Conservation (phyloP, 2,329 filamentous ascomycete species). For the Chaetomium sp. region DNA sequence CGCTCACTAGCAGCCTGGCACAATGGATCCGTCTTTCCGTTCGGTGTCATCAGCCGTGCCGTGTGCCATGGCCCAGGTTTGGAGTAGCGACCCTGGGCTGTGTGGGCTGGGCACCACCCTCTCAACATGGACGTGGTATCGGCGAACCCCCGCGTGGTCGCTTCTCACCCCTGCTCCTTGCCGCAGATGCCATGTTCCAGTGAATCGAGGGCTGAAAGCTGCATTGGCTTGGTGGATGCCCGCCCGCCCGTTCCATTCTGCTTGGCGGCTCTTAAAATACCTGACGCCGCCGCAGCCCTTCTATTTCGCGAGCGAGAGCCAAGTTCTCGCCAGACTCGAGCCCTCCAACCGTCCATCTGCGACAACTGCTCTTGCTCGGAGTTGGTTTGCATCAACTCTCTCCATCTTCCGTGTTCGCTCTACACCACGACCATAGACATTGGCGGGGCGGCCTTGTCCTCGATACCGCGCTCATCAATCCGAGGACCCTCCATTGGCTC, state of each 20-base stretch:
- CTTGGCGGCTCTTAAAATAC: conserved; percentile 22
- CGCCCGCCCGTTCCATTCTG: conserved; percentile 4
- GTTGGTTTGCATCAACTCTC: background rate
- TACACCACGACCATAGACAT: background rate
- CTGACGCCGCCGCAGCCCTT: conserved; percentile 10
- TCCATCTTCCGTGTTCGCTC: background rate
- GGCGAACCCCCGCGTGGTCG: conserved; percentile 25
- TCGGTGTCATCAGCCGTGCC: conserved; percentile 6
- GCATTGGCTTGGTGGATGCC: conserved; percentile 21
- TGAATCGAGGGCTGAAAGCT: conserved; percentile 25
- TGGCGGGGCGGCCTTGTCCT: background rate
- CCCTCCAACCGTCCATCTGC: conserved; percentile 1
- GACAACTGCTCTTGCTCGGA: background rate
- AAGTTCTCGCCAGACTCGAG: conserved; percentile 8
- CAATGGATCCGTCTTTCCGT: conserved; percentile 1
- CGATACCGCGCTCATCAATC: background rate
- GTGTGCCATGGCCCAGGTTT: background rate
- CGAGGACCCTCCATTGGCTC: background rate
- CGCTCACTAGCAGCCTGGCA: background rate
- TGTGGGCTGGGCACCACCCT: background rate
- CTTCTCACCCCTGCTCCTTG: conserved; percentile 10
- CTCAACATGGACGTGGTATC: conserved; percentile 9
- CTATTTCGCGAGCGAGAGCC: background rate
- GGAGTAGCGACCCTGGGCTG: background rate
- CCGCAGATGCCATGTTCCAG: conserved; percentile 18